Evolutionary conservation across 306 rosid genomes (phyloP).

Genomic region (Rubus idaeus): DNA sequence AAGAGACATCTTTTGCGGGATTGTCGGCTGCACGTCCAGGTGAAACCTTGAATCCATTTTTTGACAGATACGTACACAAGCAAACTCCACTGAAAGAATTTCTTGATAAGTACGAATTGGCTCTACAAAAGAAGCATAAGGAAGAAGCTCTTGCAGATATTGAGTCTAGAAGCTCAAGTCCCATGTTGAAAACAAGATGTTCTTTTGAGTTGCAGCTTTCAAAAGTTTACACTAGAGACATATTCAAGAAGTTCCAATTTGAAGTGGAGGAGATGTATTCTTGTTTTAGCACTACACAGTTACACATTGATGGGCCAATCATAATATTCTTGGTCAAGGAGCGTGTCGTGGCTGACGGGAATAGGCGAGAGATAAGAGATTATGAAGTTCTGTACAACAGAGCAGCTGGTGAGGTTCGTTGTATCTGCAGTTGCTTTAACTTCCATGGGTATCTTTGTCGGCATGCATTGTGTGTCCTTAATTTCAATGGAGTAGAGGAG

Average conservation of each 20-base stretch:
- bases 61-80: constrained; percentile 80
- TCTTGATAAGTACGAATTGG: constrained; percentile 91
- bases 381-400: constrained; percentile 88
- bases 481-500: constrained; percentile 93
- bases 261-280: constrained; percentile 96
- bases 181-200: constrained; percentile 77
- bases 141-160: constrained; percentile 79
- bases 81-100: constrained; percentile 93
- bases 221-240: constrained; percentile 64
- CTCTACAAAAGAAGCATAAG: constrained; percentile 78
- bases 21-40: constrained; percentile 61
- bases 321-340: constrained; percentile 88
- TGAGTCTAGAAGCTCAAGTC: constrained; percentile 81
- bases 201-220: constrained; percentile 90
- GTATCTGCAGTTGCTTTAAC: constrained; percentile 90
- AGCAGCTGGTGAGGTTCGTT: constrained; percentile 81
- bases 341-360: constrained; percentile 72
- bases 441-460: constrained; percentile 86
- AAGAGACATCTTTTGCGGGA: constrained; percentile 76
- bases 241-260: constrained; percentile 71
- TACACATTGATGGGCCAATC: constrained; percentile 75
- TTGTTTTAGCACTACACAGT: constrained; percentile 82
- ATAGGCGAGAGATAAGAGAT: constrained; percentile 70
- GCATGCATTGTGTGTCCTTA: constrained; percentile 81
- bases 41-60: constrained; percentile 70